Evolutionary conservation across 2,329 filamentous ascomycete genomes (phyloP).

Genomic region (Fusarium proliferatum): DNA sequence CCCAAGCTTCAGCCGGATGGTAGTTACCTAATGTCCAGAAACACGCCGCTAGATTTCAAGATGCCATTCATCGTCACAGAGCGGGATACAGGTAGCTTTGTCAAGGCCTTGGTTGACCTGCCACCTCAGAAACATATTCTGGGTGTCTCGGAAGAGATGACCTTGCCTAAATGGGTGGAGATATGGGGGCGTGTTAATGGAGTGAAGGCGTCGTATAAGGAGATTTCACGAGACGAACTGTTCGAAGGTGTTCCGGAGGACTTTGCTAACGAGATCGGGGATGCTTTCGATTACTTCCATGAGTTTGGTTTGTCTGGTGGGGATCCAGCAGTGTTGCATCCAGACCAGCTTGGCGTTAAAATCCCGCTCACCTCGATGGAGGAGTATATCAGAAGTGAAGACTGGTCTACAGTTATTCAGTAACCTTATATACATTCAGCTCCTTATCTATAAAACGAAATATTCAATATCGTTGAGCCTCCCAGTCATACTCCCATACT

Average conservation of each 20-base stretch:
- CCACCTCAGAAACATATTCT: neutral
- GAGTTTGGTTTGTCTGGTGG: neutral
- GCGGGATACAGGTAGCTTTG: neutral
- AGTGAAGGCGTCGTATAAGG: neutral
- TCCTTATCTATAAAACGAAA: rapidly evolving
- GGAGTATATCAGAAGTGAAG: neutral
- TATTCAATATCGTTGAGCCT: rapidly evolving
- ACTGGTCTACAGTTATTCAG: neutral
- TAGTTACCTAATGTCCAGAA: neutral
- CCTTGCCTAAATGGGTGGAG: neutral
- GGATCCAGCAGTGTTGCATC: neutral
- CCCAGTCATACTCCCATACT: neutral
- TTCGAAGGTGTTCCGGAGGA: neutral
- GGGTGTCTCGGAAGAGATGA: neutral
- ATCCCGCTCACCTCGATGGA: neutral
- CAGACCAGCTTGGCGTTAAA: neutral
- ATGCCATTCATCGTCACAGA: neutral
- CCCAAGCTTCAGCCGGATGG: neutral
- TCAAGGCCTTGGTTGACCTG: neutral
- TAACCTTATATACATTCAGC: rapidly evolving
- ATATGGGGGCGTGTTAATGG: neutral
- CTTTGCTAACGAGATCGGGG: neutral
- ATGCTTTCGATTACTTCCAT: neutral
- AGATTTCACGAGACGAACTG: neutral
- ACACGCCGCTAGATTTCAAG: neutral